These are phyloP conservation scores for Cryoendolithus antarcticus DNA, from an alignment of 2,329 filamentous ascomycete species.

Conservation along the genomic window DNA sequence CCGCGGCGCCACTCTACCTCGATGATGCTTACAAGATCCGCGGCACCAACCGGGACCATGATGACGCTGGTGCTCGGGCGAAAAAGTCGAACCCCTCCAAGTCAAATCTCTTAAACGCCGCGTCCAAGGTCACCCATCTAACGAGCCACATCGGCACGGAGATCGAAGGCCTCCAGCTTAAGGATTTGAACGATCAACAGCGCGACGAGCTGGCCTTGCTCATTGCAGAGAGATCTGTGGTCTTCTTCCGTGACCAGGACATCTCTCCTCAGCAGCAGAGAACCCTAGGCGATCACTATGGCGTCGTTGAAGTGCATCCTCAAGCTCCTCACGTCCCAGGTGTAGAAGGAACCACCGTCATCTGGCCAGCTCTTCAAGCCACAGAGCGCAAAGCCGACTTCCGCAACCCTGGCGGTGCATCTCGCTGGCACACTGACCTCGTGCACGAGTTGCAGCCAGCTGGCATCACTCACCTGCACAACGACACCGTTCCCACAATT, in stretches of 20 bases:
- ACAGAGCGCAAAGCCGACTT: slow-evolving; percentile 49
- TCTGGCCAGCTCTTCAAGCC: slow-evolving; percentile 56
- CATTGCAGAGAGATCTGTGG: slow-evolving; percentile 50
- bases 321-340: slow-evolving; percentile 59
- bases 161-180: slow-evolving; percentile 49
- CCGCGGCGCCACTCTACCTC: slow-evolving; percentile 52
- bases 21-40: slow-evolving; percentile 58
- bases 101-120: slow-evolving; percentile 48
- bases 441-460: slow-evolving; percentile 81
- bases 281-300: slow-evolving; percentile 5
- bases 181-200: slow-evolving; percentile 45
- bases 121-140: background rate
- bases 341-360: slow-evolving; percentile 45
- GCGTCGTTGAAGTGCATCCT: slow-evolving; percentile 24
- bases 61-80: no score
- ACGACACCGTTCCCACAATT: slow-evolving; percentile 64
- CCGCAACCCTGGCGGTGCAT: slow-evolving; percentile 53
- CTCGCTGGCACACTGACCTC: slow-evolving; percentile 76
- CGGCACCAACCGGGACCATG: no score
- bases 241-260: slow-evolving; percentile 38
- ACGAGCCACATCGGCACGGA: slow-evolving; percentile 37
- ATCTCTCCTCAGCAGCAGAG: slow-evolving; percentile 6
- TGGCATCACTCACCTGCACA: slow-evolving; percentile 78
- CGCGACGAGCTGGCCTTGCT: slow-evolving; percentile 48
- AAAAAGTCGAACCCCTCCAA: slow-evolving; percentile 27